A percentile compares a stretch with the other conserved stretches of the same genome.
These are phyloP conservation scores for Polytrichum commune DNA, from an alignment of 225 moss, liverwort and hornwort genomes.

Conservation along the genomic window DNA sequence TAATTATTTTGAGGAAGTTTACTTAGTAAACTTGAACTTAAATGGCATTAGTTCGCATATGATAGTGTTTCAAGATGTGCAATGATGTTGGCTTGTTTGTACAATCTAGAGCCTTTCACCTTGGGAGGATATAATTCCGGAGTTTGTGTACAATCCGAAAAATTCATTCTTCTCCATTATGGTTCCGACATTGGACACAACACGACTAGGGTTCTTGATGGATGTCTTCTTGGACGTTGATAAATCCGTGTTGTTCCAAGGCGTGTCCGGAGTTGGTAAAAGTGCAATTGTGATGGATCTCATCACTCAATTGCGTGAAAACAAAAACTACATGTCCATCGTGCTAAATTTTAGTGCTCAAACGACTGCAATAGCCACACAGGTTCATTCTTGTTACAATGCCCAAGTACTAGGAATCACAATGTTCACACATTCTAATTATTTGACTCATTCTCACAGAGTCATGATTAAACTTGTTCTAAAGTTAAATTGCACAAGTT, in stretches of 20 bases:
- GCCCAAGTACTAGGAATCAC: too few relatives aligned
- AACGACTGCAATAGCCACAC: conserved; percentile 84
- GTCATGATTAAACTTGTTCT: too few relatives aligned
- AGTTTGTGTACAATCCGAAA: conserved; percentile 35
- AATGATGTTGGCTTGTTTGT: background rate
- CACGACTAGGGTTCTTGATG: conserved; percentile 73
- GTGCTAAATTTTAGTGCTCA: conserved; percentile 91
- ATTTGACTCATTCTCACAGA: too few relatives aligned
- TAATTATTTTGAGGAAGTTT: background rate
- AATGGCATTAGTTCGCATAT: background rate
- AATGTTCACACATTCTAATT: too few relatives aligned
- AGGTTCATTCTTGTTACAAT: conserved; percentile 26
- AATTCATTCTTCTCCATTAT: conserved; percentile 75
- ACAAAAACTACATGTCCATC: conserved; percentile 68
- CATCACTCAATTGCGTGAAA: conserved; percentile 47
- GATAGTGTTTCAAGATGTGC: background rate
- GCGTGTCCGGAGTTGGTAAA: conserved; percentile 83
- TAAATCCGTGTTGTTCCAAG: conserved; percentile 68
- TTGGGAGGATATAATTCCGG: conserved; percentile 66
- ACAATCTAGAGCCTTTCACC: conserved; percentile 31
- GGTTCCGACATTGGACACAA: conserved; percentile 86
- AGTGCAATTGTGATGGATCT: conserved; percentile 83
- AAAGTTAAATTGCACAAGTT: too few relatives aligned
- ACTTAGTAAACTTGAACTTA: background rate
- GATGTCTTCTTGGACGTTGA: conserved; percentile 70